Evolutionary conservation across 208 protist species (phyloP).

Genomic region (Trypanosomatidae sp.): DNA sequence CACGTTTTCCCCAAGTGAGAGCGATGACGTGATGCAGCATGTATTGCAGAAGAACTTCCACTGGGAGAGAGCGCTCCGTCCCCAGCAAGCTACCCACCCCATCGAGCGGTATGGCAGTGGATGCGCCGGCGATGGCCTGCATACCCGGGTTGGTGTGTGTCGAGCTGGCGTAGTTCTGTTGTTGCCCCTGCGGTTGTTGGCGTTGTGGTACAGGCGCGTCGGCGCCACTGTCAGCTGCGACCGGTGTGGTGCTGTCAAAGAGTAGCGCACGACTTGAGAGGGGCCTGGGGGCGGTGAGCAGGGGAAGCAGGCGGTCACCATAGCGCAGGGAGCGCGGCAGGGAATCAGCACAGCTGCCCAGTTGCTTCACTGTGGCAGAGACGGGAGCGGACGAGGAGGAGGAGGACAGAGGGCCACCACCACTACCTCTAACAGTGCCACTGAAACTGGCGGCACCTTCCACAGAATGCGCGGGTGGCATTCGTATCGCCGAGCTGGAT

Average conservation of each 20-base stretch:
- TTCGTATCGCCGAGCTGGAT: not conserved
- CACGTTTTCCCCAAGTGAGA: constrained; percentile 62
- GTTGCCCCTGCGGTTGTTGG: not conserved
- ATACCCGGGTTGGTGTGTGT: constrained; percentile 1
- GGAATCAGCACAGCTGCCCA: constrained; percentile 13
- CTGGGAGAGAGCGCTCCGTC: constrained; percentile 41
- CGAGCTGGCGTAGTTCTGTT: not conserved
- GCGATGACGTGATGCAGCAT: constrained; percentile 70
- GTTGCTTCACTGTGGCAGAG: not conserved
- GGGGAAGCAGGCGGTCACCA: constrained; percentile 20
- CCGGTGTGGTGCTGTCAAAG: constrained; percentile 22
- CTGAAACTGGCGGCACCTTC: not conserved
- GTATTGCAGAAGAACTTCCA: constrained; percentile 73
- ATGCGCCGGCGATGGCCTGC: not conserved
- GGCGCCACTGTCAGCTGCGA: not conserved
- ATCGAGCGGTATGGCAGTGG: constrained; percentile 1
- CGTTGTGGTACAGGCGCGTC: not conserved
- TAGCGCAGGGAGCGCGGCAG: constrained; percentile 26
- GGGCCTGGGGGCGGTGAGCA: constrained; percentile 21
- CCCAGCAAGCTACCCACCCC: constrained; percentile 10
- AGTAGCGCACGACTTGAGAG: constrained; percentile 15
- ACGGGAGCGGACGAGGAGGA: not conserved
- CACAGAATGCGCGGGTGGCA: not conserved
- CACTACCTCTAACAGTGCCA: not conserved
- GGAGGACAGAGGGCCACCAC: not conserved